Conservation (phyloP, 257 asterid genomes). For the Nicotiana tabacum region DNA sequence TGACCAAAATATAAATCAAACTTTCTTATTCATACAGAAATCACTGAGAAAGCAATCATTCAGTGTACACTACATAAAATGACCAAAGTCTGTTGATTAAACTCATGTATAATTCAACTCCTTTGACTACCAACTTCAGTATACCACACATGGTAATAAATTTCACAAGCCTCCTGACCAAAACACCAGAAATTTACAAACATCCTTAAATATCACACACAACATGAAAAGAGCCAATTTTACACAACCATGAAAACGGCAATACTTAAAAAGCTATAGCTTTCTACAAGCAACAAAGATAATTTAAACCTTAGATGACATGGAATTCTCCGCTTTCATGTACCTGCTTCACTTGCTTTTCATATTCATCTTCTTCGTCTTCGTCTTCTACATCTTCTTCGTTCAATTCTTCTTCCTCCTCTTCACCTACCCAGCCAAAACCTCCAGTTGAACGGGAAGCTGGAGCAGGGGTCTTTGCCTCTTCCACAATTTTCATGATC, state of each 20-base stretch:
- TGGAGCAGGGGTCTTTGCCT: constrained; percentile 55
- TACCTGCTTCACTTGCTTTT: constrained; percentile 65
- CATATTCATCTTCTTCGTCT: constrained; percentile 62
- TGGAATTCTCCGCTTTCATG: constrained; percentile 77
- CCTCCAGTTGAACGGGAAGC: constrained; percentile 49
- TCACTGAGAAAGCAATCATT: not conserved
- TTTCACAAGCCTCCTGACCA: constrained; percentile 10
- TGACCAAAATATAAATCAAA: not conserved
- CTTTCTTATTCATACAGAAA: not conserved
- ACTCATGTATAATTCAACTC: not conserved
- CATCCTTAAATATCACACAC: constrained; percentile 15
- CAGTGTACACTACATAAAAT: not conserved
- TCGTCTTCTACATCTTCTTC: constrained; percentile 38
- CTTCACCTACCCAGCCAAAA: constrained; percentile 65
- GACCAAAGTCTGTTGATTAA: not conserved
- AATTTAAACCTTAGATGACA: constrained; percentile 23
- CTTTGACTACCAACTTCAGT: not conserved
- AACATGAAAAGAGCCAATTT: not conserved
- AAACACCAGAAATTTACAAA: constrained; percentile 27
- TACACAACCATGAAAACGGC: constrained; percentile 5
- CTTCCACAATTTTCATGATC: constrained; percentile 41
- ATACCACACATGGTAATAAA: constrained; percentile 6
- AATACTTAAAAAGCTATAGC: not conserved
- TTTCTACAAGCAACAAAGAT: not conserved
- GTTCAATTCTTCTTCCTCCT: constrained; percentile 38